These are phyloP conservation scores for Dioscorea zingiberensis DNA, from an alignment of 106 monocot species.

Conservation along the genomic window DNA sequence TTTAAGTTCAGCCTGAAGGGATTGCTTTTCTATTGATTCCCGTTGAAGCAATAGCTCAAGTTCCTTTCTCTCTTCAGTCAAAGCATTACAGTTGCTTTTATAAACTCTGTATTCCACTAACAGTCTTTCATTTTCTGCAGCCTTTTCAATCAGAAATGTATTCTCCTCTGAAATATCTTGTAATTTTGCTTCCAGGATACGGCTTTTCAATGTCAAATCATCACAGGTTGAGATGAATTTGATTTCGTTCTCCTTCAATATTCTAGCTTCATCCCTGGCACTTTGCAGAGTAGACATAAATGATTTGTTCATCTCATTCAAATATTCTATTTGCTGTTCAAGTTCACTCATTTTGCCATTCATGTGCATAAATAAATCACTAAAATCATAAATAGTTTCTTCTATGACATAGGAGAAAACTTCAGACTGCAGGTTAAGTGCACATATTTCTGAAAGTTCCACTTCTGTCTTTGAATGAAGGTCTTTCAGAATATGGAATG, in stretches of 20 bases:
- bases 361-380: conserved; percentile 25
- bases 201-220: conserved; percentile 42
- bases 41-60: conserved; percentile 45
- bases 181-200: conserved; percentile 50
- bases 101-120: conserved; percentile 20
- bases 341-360: conserved; percentile 36
- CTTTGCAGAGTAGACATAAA: conserved; percentile 33
- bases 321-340: conserved; percentile 35
- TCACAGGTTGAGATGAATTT: conserved; percentile 45
- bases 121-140: conserved; percentile 41
- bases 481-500: conserved; percentile 9
- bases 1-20: conserved; percentile 32
- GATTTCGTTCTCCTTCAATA: conserved; percentile 37
- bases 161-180: conserved; percentile 47
- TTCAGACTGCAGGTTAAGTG: conserved; percentile 35
- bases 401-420: conserved; percentile 55
- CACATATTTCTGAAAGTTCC: conserved; percentile 49
- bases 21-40: conserved; percentile 43
- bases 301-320: conserved; percentile 34
- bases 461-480: conserved; percentile 21
- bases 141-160: conserved; percentile 33
- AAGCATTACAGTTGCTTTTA: conserved; percentile 43
- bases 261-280: conserved; percentile 37
- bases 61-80: conserved; percentile 41
- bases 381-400: conserved; percentile 42